phyloP scores from a whole-genome alignment of 73 alveolate genomes.

The Breviolum minutum region DNA sequence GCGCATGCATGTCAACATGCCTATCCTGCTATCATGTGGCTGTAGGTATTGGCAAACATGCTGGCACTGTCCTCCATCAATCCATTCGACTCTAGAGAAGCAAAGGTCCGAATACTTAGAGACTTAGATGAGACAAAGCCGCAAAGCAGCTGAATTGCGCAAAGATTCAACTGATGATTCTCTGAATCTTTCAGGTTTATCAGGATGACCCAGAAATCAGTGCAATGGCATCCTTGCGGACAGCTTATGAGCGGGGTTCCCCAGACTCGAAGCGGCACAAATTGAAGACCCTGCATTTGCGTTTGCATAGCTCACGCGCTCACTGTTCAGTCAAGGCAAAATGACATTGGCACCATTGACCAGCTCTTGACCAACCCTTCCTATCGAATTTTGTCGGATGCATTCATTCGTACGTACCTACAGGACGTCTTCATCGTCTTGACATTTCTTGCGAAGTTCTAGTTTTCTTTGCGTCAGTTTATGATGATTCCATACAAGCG shows the following conservation, averaged over 20 bases:
- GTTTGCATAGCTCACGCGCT: no score
- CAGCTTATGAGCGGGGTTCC: slow-evolving; percentile 65
- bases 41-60: slow-evolving; percentile 94
- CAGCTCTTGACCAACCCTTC: slow-evolving; percentile 95
- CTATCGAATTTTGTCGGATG: slow-evolving; percentile 96
- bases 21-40: neutral
- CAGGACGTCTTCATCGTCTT: neutral
- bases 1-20: neutral
- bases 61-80: slow-evolving; percentile 94
- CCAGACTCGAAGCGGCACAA: neutral
- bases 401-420: slow-evolving; percentile 95
- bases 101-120: slow-evolving; percentile 31
- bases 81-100: slow-evolving; percentile 95
- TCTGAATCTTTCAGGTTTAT: neutral
- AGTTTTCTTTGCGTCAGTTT: neutral
- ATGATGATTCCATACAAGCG: neutral
- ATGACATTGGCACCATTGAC: slow-evolving; percentile 96
- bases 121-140: neutral
- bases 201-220: slow-evolving; percentile 95
- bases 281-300: no score
- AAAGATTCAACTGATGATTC: neutral
- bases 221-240: slow-evolving; percentile 82
- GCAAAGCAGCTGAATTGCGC: neutral
- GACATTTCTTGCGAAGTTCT: no score
- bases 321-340: slow-evolving; percentile 33